Base-by-base conservation (phyloP, 768 basidiomycete genomes). In the Boletellus ananiceps region DNA sequence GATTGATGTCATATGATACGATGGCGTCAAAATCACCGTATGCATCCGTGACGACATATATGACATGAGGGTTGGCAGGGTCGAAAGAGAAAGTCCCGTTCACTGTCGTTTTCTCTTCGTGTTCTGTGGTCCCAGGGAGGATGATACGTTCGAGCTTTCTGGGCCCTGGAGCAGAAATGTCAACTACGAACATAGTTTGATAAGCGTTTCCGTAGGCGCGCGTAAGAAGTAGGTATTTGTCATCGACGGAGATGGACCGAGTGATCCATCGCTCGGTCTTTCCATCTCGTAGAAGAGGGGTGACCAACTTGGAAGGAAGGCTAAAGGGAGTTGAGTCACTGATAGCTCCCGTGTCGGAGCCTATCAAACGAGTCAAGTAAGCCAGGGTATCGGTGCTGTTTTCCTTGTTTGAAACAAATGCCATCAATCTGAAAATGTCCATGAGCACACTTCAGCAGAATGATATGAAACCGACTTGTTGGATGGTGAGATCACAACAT, bases 401-500 rank as follows among this genome's bases (percentile, higher is more conserved):
- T 44, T 70, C 73, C 53, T 73, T 74, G 58, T 74, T 74, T 21
- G 70, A 74, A 27, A 61, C 53, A 51, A 70, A 74, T 3, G 69
- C 59, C 57, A 74, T 61, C n/a, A 74, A 37, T 39, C 70, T 74
- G 39, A 25, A 21, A 32, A 56, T 34, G 37, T 36, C 6, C 3
- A 6, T 58, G 45, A 52, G 55, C 27, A 13, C 2, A 16, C n/a
- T n/a, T 44, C 34, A n/a, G 25, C 0, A 35, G 14, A 41, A 40
- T 29, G 29, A 11, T 15, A 47, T 21, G 13, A 16, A 13, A 58
- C 64, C 2, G 39, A 71, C 72, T 64, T 70, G 44, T 74, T 67
- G 23, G 72, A 69, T 35, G 63, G 51, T 3, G 74, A 74, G 41
- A 70, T 43, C 8, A 57, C 29, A 35, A 69, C 23, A 15, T 44